Conservation (phyloP, 2,329 filamentous ascomycete genomes). For the Colletotrichum kahawae region DNA sequence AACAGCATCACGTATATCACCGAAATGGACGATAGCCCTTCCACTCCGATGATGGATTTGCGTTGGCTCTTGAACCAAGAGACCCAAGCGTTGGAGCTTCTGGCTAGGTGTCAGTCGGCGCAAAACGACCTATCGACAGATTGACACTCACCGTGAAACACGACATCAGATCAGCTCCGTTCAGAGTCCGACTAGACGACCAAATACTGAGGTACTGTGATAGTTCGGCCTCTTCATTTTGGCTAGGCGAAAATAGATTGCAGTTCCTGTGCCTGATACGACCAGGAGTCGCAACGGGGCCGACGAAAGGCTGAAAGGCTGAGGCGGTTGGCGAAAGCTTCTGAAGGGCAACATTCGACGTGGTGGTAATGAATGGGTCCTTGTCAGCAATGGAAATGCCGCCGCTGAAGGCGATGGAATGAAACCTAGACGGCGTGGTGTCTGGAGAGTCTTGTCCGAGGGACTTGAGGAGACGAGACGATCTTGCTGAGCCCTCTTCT, state of each 20-base stretch:
- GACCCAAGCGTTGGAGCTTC: slow-evolving; percentile 30
- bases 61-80: slow-evolving; percentile 40
- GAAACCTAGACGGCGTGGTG: slow-evolving; percentile 28
- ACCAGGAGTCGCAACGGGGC: neutral
- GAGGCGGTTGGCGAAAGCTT: slow-evolving; percentile 70
- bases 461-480: slow-evolving; percentile 40
- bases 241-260: neutral
- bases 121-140: neutral
- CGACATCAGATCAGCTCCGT: slow-evolving; percentile 42
- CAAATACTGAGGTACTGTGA: slow-evolving; percentile 10
- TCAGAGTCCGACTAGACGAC: slow-evolving; percentile 1
- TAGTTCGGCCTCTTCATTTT: neutral
- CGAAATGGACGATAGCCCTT: slow-evolving; percentile 60
- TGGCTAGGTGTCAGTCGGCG: slow-evolving; percentile 1
- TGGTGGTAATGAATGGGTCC: slow-evolving; percentile 61
- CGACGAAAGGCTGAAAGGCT: slow-evolving; percentile 59
- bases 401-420: slow-evolving; percentile 29
- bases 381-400: slow-evolving; percentile 38
- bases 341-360: slow-evolving; percentile 32
- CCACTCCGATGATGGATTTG: slow-evolving; percentile 37
- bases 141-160: slow-evolving; percentile 49
- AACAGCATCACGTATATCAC: slow-evolving; percentile 65
- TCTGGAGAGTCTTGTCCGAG: slow-evolving; percentile 35
- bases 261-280: neutral
- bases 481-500: slow-evolving; percentile 55